Percentiles rank a stretch among this genome's conserved stretches.
phyloP scores from a whole-genome alignment of 2,329 filamentous ascomycete species.

The Fusarium coffeatum region DNA sequence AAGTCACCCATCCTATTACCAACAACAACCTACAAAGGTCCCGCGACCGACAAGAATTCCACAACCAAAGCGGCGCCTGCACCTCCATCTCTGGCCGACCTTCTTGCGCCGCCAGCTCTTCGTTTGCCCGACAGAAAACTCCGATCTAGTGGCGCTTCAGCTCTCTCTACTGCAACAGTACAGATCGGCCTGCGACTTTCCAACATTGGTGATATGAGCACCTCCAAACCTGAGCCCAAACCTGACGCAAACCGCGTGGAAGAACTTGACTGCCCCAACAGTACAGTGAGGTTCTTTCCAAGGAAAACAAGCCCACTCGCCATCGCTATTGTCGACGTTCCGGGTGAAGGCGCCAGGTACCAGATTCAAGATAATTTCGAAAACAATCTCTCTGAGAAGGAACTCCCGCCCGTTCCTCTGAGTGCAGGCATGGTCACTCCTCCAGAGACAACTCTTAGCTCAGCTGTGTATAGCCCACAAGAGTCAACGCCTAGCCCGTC shows the following conservation, averaged over 20 bases:
- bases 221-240: slow-evolving; percentile 36
- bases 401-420: slow-evolving; percentile 54
- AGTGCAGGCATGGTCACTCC: slow-evolving; percentile 34
- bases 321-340: slow-evolving; percentile 44
- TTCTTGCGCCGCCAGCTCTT: slow-evolving; percentile 58
- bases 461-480: slow-evolving; percentile 64
- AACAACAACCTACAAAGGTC: slow-evolving; percentile 58
- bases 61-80: slow-evolving; percentile 18
- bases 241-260: slow-evolving; percentile 50
- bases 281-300: slow-evolving; percentile 28
- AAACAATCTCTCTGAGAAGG: slow-evolving; percentile 47
- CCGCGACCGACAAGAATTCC: slow-evolving; percentile 19
- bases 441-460: slow-evolving; percentile 58
- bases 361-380: slow-evolving; percentile 41
- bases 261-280: slow-evolving; percentile 52
- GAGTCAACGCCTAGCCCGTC: slow-evolving; percentile 22
- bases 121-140: slow-evolving; percentile 53
- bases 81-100: slow-evolving; percentile 13
- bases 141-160: slow-evolving; percentile 70
- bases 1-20: slow-evolving; percentile 56
- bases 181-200: slow-evolving; percentile 78
- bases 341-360: slow-evolving; percentile 39
- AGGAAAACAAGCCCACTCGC: slow-evolving; percentile 43
- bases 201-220: slow-evolving; percentile 63
- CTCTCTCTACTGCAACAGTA: slow-evolving; percentile 74